These are phyloP conservation scores for Teunomyces stri DNA, from an alignment of 805 yeast genomes.

Conservation along the genomic window DNA sequence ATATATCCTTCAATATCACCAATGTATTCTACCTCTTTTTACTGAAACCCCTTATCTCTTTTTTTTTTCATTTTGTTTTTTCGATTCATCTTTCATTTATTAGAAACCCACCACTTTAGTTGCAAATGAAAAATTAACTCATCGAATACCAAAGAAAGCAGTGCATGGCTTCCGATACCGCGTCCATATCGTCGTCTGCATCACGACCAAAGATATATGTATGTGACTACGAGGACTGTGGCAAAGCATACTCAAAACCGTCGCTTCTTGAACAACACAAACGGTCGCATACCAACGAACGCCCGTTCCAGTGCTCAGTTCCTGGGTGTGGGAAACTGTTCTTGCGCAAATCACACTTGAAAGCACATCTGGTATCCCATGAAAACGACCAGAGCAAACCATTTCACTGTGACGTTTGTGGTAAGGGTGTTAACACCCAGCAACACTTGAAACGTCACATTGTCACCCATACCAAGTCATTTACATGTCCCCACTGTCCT, in stretches of 20 bases:
- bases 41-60: neutral
- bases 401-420: constrained; percentile 68
- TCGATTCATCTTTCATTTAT: too few relatives aligned
- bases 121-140: constrained; percentile 2
- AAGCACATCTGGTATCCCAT: constrained; percentile 74
- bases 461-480: constrained; percentile 69
- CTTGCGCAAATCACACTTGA: constrained; percentile 73
- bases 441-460: constrained; percentile 87
- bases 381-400: constrained; percentile 55
- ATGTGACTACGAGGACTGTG: constrained; percentile 68
- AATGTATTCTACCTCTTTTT: too few relatives aligned
- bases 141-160: neutral
- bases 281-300: constrained; percentile 73
- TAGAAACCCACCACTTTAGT: neutral
- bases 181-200: constrained; percentile 21
- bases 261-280: constrained; percentile 79
- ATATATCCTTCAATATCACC: too few relatives aligned
- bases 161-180: constrained; percentile 5
- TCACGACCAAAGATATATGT: constrained; percentile 55
- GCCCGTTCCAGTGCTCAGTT: constrained; percentile 67
- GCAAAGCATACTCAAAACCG: constrained; percentile 76
- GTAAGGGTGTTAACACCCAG: constrained; percentile 73
- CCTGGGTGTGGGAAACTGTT: constrained; percentile 62
- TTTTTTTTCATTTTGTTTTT: neutral
- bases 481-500: constrained; percentile 63